Evolutionary conservation across 1,284 basidiomycete genomes (phyloP), one percentile per base, ranked within the genome.

Genomic region (Ustilago vetiveriae): DNA sequence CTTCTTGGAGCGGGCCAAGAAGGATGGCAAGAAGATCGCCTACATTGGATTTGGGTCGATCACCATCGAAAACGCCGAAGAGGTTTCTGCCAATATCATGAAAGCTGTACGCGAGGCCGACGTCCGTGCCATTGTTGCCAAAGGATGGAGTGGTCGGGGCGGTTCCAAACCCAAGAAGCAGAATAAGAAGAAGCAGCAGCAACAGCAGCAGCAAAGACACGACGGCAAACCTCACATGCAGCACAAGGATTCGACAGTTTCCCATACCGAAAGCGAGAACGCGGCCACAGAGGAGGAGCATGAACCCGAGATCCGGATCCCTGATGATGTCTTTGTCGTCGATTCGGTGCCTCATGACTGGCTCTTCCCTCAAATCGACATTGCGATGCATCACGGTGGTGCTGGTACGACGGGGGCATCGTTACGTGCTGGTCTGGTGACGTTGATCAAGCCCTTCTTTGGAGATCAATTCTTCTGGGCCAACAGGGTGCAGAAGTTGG

Each of bases 341-440:
- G 71, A 79, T 29, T 73, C 73, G 21, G 64, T 80, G 4, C 78
- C 78, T 4, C 78, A 63, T 44, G 62, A 70, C 35, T 60, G 68
- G 58, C 49, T 72, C 4, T 62, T 67, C 49, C 65, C 48, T 9
- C 35, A 67, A 62, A 64, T 66, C 41, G 54, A 75, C 44, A 59
- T 63, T 44, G 52, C 57, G 10, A 60, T 66, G 55, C 59, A 90
- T 82, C 88, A 90, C 75, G 89, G 89, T 32, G 89, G 89, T 19
- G 89, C 89, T 2, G 89, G 89, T 24, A 90, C 89, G 0, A 90
- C 89, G 16, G 76, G 74, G n/a, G 76, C 76, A 10, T 74, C 71
- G 29, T 44, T 79, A 19, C 69, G 76, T 19, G 76, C 73, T 10
- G 76, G 76, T 10, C 37, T 78, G 24, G 70, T 75, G 23, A 78